Base-by-base conservation (phyloP, 257 asterid species). In the Gentiana straminea region DNA sequence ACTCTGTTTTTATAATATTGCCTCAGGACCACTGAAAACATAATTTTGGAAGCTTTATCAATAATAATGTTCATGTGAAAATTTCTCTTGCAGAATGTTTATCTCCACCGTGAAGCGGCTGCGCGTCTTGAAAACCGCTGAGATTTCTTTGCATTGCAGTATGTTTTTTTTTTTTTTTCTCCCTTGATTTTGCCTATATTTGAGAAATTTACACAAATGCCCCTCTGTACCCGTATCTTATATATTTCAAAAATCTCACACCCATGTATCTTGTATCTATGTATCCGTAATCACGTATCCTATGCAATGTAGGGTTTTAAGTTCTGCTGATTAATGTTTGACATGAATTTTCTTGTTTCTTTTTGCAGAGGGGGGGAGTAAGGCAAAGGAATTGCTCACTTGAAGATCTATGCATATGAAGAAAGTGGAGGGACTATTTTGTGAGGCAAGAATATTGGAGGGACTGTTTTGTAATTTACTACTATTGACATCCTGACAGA, bases 91-190 rank as follows among this genome's bases (percentile, higher is more conserved):
- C 95, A 91, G 98, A 64, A 84, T 91, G 95, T 91, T 91, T 63
- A 86, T 81, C n/a, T 79, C 94, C 0, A 87, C 92, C 0, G 98
- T 77, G 33, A 83, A 81, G 81, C 83, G 98, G 76, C 79, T 91
- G 65, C 95, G 95, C 0, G 95, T 87, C 49, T 72, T 85, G 79
- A 91, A 83, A 67, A 87, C 81, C 74, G 82, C 98, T 0, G 94
- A 91, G 45, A 81, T 87, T 38, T 70, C 95, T 3, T 64, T 64
- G 33, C 80, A 82, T 57, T 68, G 72, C 33, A 72, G 96, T 91
- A 70, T 79, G 96, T 80, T 60, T 33, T 59, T 7, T 24, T 33
- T 59, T 7, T 24, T 55, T 62, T 59, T 35, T 10, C 3, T 15
- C 37, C 45, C 58, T 2, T 3, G 35, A 3, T n/a, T 52, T 10